Base-by-base conservation (phyloP, 176 grass and related monocot genomes). In the Eleusine coracana region DNA sequence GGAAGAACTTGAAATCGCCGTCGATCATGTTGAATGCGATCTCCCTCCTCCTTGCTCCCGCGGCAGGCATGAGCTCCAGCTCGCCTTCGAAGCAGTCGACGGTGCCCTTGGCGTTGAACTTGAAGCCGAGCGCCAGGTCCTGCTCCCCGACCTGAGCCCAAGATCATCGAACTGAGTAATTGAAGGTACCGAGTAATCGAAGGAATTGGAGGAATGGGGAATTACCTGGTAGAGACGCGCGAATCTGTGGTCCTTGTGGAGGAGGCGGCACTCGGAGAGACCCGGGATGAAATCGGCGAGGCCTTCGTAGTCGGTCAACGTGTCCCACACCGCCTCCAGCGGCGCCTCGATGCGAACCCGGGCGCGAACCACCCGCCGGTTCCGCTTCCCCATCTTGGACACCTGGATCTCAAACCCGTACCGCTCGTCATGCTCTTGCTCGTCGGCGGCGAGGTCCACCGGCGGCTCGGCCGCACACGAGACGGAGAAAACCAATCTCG, bases 21-120 rank as follows among this genome's bases (percentile, higher is more conserved):
- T 98, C 88, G 49, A 98, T 75, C 95, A 98, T 98, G 46, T 86
- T 93, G 82, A 97, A 98, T 8, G 81, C 84, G 38, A 97, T 97
- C 65, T 89, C 86, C 84, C 95, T 89, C 60, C 84, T 77, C 65
- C 78, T 52, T 3, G 3, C 54, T 44, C 89, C 76, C 0, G 44
- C 52, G 63, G 62, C 54, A 8, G 90, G 77, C 20, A 89, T 9
- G 25, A 40, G 2, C 81, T 97, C 77, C 37, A 91, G 69, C 10
- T 89, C 95, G 5, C 92, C 87, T 84, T 94, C 95, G 73, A 87
- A 94, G 87, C 95, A 97, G 71, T 98, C 95, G 16, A 98, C 79
- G 76, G 94, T 81, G 23, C 92, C 95, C 68, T 88, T 93, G 45
- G 92, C 92, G 73, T 92, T 91, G 85, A 98, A 94, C 87, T 91